Base-by-base conservation (phyloP, 805 yeast genomes). In the Wickerhamomyces rabaulensis region DNA sequence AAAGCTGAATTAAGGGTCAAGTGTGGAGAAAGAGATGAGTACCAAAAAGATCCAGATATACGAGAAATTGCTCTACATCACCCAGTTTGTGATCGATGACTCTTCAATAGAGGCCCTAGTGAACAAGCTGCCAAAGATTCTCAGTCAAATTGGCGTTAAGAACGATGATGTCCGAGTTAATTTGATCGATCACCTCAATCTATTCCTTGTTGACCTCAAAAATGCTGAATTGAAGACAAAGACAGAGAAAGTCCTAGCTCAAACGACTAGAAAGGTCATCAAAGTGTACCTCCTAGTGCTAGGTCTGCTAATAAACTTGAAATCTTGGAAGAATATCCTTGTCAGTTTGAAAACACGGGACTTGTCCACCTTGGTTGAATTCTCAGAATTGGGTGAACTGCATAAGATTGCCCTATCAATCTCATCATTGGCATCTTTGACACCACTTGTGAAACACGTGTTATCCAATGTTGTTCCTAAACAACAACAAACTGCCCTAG, bases 191-290 rank as follows among this genome's bases (percentile, higher is more conserved):
- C 22, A 41, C 8, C 33, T 41, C 6, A 17, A 43, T 8, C 31
- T 47, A 6, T 5, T 47, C 5, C 15, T 47, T 23, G 36, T 25
- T 2, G 47, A 44, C 23, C 22, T 47, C 9, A 27, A 35, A 13
- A 38, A 39, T 9, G 4, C 44, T 5, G 22, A 39, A n/a, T 22
- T 44, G 15, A 13, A 36, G 15, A 25, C 35, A 13, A 41, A 39
- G 4, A n/a, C 23, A 0, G 9, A 33, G 4, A 16, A 41, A n/a
- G 43, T 48, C 1, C 12, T 44, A 1, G 40, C 48, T 9, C 19
- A 39, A 10, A 42, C 50, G 4, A 41, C 52, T 0, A 46, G 50
- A 10, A 37, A 46, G 9, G 44, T 56, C 31, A 9, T 52, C 9
- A 37, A 31, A 3, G 42, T 48, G 12, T 51, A 51, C 37, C 10